Conservation (phyloP, 768 basidiomycete genomes). For the Lactarius hengduanensis region DNA sequence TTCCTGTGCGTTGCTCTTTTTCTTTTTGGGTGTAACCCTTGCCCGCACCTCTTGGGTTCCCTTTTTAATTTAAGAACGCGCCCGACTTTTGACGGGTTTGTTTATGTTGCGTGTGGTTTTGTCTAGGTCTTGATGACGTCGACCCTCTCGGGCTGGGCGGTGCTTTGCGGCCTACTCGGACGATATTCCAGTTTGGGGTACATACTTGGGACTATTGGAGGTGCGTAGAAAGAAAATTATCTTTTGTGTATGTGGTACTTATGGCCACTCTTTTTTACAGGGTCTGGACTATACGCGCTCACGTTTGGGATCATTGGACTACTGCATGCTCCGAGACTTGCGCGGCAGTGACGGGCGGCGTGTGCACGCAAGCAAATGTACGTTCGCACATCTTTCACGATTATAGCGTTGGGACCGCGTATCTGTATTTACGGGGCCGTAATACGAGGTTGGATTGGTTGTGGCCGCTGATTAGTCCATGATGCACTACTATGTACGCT, state of each 20-base stretch:
- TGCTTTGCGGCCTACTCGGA: constrained; percentile 61
- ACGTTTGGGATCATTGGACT: constrained; percentile 74
- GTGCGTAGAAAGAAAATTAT: constrained; percentile 4
- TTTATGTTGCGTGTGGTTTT: neutral
- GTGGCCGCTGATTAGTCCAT: neutral
- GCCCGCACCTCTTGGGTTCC: neutral
- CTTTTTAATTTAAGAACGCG: neutral
- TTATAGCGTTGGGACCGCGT: constrained; percentile 5
- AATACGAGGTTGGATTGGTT: constrained; percentile 12
- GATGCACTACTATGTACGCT: neutral
- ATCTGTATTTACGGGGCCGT: constrained; percentile 14
- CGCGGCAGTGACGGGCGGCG: constrained; percentile 16
- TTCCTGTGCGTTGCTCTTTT: constrained; percentile 44
- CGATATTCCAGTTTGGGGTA: constrained; percentile 67
- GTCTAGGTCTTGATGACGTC: constrained; percentile 54
- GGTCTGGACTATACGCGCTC: constrained; percentile 66
- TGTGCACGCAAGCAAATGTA: neutral
- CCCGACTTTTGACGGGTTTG: neutral
- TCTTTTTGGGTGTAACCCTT: neutral
- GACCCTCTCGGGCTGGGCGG: constrained; percentile 68
- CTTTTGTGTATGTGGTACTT: constrained; percentile 38
- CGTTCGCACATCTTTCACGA: neutral
- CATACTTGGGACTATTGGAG: constrained; percentile 56
- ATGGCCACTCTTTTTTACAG: constrained; percentile 37
- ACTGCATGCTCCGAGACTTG: constrained; percentile 53